A percentile compares a stretch with the other conserved stretches of the same genome.
Conservation (phyloP, 768 basidiomycete species). For the Lentinus tigrinus region DNA sequence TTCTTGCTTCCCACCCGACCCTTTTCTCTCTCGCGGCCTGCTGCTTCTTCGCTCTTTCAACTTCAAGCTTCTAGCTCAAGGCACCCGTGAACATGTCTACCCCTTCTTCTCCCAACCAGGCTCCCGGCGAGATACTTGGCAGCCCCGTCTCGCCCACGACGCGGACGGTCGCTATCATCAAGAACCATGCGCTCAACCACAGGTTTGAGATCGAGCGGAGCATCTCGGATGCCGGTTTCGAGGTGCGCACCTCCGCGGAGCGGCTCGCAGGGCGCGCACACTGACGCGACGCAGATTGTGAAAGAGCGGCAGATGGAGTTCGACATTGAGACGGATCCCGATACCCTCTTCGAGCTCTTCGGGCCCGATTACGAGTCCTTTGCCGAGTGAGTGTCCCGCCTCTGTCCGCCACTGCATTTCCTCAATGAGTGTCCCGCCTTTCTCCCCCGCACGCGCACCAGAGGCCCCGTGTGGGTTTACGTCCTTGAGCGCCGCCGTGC, state of each 20-base stretch:
- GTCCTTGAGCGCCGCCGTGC: constrained; percentile 81
- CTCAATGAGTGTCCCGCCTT: no score
- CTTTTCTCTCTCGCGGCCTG: not conserved
- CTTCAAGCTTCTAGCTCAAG: not conserved
- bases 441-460: constrained; percentile 25
- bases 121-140: constrained; percentile 11
- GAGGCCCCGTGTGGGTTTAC: constrained; percentile 90
- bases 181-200: constrained; percentile 69
- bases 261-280: not conserved
- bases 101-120: constrained; percentile 13
- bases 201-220: constrained; percentile 79
- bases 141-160: constrained; percentile 26
- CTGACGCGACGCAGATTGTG: constrained; percentile 54
- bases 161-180: constrained; percentile 85
- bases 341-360: constrained; percentile 76
- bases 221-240: constrained; percentile 79
- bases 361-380: constrained; percentile 74
- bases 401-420: not conserved
- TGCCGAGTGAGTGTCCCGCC: constrained; percentile 61
- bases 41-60: not conserved
- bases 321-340: constrained; percentile 79
- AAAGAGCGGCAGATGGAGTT: constrained; percentile 91
- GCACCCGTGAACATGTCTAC: constrained; percentile 11
- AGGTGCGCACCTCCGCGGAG: constrained; percentile 46
- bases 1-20: not conserved